A percentile compares a stretch with the other conserved stretches of the same genome.
Evolutionary conservation across 1,284 basidiomycete species (phyloP).

Genomic region (Phlebopus sp.): DNA sequence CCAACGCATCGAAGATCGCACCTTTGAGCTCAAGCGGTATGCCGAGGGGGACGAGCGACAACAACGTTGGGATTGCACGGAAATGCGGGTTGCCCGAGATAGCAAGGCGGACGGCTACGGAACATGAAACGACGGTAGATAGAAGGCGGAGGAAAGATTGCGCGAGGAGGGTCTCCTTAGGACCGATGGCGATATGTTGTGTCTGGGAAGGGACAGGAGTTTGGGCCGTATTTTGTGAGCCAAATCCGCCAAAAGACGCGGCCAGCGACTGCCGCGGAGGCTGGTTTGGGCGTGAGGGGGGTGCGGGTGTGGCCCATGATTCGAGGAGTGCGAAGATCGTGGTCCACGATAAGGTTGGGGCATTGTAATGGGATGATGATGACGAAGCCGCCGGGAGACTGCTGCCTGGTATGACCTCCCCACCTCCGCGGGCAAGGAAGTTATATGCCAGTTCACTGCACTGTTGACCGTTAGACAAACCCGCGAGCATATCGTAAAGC

Average conservation of each 20-base stretch:
- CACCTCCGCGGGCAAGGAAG: slow-evolving; percentile 70
- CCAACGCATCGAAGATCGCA: slow-evolving; percentile 77
- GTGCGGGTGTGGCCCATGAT: slow-evolving; percentile 43
- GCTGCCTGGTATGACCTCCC: slow-evolving; percentile 61
- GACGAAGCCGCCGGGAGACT: slow-evolving; percentile 31
- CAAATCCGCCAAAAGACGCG: slow-evolving; percentile 29
- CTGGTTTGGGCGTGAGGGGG: slow-evolving; percentile 25
- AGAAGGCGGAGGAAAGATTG: slow-evolving; percentile 82
- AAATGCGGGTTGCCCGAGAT: slow-evolving; percentile 78
- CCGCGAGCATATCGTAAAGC: slow-evolving; percentile 84
- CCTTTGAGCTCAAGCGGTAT: slow-evolving; percentile 93
- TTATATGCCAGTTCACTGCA: slow-evolving; percentile 86
- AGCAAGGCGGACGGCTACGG: slow-evolving; percentile 75
- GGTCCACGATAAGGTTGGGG: slow-evolving; percentile 44
- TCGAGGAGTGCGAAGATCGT: slow-evolving; percentile 53
- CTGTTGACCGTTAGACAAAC: slow-evolving; percentile 80
- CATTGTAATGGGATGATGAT: slow-evolving; percentile 25
- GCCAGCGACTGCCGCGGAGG: slow-evolving; percentile 25
- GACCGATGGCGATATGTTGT: slow-evolving; percentile 56
- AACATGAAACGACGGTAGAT: slow-evolving; percentile 76
- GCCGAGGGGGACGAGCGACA: slow-evolving; percentile 76
- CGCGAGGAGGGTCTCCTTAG: slow-evolving; percentile 76
- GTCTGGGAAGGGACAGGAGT: slow-evolving; percentile 22
- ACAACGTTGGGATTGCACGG: slow-evolving; percentile 75
- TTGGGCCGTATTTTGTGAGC: slow-evolving; percentile 24